phyloP scores from a whole-genome alignment of 1,284 basidiomycete genomes.

The Microbotryum violaceum region DNA sequence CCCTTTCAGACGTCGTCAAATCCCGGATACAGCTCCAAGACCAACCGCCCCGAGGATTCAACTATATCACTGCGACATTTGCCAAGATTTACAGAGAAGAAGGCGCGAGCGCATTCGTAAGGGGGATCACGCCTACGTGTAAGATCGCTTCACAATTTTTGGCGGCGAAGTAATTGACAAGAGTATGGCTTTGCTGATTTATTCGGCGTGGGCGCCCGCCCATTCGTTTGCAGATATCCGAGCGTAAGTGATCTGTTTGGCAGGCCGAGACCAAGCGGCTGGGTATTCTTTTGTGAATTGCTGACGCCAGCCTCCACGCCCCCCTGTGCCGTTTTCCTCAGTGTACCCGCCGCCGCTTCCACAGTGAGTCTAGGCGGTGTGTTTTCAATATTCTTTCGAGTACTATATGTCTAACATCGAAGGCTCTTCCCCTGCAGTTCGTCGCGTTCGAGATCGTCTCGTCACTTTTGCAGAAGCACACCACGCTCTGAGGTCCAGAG shows the following conservation, averaged over 20 bases:
- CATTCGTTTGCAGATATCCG: slow-evolving; percentile 30
- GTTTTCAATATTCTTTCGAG: not conserved
- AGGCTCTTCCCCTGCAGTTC: slow-evolving; percentile 45
- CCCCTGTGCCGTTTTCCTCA: slow-evolving; percentile 50
- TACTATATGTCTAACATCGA: too few species aligned
- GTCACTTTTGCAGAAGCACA: slow-evolving; percentile 47
- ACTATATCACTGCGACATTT: slow-evolving; percentile 70
- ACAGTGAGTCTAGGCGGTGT: slow-evolving; percentile 46
- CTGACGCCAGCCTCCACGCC: not conserved
- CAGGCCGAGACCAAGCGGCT: too few species aligned
- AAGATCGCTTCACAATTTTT: slow-evolving; percentile 1
- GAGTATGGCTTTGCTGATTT: slow-evolving; percentile 54
- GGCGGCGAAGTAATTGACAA: not conserved
- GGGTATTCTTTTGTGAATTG: not conserved
- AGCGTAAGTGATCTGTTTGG: slow-evolving; percentile 28
- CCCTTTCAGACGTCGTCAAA: slow-evolving; percentile 70
- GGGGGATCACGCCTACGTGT: slow-evolving; percentile 30
- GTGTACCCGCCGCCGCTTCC: slow-evolving; percentile 80
- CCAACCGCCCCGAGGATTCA: slow-evolving; percentile 63
- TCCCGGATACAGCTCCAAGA: slow-evolving; percentile 75
- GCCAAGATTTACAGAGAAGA: slow-evolving; percentile 61
- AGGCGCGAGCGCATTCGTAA: slow-evolving; percentile 55
- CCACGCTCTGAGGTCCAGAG: slow-evolving; percentile 23
- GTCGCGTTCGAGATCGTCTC: slow-evolving; percentile 81
- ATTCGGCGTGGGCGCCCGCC: slow-evolving; percentile 44